Conservation (phyloP, 352 stramenopile species). For the Pythium scleroteichum region DNA sequence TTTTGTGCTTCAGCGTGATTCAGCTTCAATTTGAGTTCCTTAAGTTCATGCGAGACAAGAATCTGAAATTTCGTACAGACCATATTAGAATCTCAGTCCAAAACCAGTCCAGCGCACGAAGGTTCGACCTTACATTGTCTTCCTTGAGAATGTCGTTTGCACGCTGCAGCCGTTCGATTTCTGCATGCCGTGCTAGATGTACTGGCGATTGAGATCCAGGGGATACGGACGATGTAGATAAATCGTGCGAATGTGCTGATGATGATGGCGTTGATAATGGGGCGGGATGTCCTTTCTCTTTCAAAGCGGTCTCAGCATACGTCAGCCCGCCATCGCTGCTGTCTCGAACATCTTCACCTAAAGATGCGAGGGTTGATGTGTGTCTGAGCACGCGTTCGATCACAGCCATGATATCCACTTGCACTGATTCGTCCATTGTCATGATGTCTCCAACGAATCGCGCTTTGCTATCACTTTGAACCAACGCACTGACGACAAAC, state of each 20-base stretch:
- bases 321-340: neutral
- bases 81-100: no score
- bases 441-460: slow-evolving; percentile 69
- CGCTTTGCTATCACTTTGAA: slow-evolving; percentile 58
- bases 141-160: slow-evolving; percentile 66
- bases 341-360: neutral
- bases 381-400: slow-evolving; percentile 55
- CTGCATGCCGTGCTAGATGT: slow-evolving; percentile 49
- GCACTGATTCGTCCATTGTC: slow-evolving; percentile 54
- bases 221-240: slow-evolving; percentile 5
- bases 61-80: slow-evolving; percentile 23
- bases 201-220: slow-evolving; percentile 31
- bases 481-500: slow-evolving; percentile 48
- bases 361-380: slow-evolving; percentile 12
- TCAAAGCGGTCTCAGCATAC: no score
- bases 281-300: no score
- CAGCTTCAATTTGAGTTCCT: slow-evolving; percentile 25
- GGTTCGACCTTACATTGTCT: slow-evolving; percentile 46
- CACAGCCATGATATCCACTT: slow-evolving; percentile 63
- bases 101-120: neutral
- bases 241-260: neutral
- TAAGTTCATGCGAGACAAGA: slow-evolving; percentile 40
- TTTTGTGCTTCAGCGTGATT: slow-evolving; percentile 36
- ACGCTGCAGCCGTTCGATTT: slow-evolving; percentile 42
- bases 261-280: neutral